Evolutionary conservation across 139 green algal genomes (phyloP), one percentile per base, ranked within the genome.

Genomic region (Klebsormidium nitens): DNA sequence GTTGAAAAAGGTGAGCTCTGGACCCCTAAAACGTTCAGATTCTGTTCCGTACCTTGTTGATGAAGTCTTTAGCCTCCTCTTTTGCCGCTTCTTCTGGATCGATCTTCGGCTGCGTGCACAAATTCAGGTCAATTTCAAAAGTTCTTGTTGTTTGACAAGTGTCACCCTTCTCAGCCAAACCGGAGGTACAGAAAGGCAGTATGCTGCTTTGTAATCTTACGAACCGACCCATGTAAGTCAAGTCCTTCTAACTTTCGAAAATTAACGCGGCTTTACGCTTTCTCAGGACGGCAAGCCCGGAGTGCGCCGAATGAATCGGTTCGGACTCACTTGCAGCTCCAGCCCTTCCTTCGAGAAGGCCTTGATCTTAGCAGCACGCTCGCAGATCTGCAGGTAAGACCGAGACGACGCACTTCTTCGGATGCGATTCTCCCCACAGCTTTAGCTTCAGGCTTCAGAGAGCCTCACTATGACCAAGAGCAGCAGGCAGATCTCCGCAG

Each of bases 281-380:
- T n/a, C n/a, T n/a, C n/a, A n/a, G n/a, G n/a, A n/a, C n/a, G n/a
- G n/a, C n/a, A n/a, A n/a, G n/a, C n/a, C n/a, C n/a, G n/a, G n/a
- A n/a, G n/a, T n/a, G n/a, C n/a, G n/a, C n/a, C n/a, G n/a, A n/a
- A n/a, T n/a, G n/a, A n/a, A n/a, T n/a, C n/a, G n/a, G n/a, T n/a
- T n/a, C n/a, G n/a, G n/a, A n/a, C n/a, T n/a, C n/a, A 76, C 69
- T 77, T 62, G 72, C 1, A 81, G 76, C 5, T 66, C 80, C 5
- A 97, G 80, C 0, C 88, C 91, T 66, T 93, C 87, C 66, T 95
- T 96, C 47, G 71, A 88, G 78, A 95, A 97, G 2, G 86, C 86
- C 66, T 98, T 98, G 38, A 90, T 96, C 74, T 99, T 99, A 23
- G 88, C 85, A 69, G 97, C 94, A 71, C 95, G 93, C 71, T 98